Evolutionary conservation across 257 asterid species (phyloP), one percentile per base, ranked within the genome.

Genomic region (Oldenlandia corymbosa): DNA sequence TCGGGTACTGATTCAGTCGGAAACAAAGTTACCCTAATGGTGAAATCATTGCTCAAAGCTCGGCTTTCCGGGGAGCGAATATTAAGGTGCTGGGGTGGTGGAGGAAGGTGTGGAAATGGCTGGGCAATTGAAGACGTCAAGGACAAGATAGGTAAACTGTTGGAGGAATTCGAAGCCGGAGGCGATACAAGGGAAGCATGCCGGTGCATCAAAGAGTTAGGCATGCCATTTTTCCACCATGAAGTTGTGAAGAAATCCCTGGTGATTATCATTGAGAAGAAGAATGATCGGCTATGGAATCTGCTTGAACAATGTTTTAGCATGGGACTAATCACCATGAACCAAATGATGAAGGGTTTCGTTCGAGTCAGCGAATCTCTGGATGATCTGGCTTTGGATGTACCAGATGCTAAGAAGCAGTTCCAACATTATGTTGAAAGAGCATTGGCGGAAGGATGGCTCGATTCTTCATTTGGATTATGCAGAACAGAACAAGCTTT

Each of bases 201-300:
- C 53, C 67, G 88, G 2, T 92, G 98, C 83, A 85, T 92, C 68
- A 92, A 86, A 79, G 98, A 91, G 50, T 60, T 91, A 16, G 87
- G 96, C 11, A 91, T 91, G 96, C 94, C 98, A 18, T 91, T 91
- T 54, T 91, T 91, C 28, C 98, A 91, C 58, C 98, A 91, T 55
- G 96, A 91, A 60, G 98, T 88, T 2, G 95, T 91, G 68, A 91
- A 91, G 74, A 91, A 85, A 63, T 72, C 81, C 4, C 17, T 92
- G 63, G 91, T 88, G 59, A 73, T 68, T 1, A 75, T 88, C 6
- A 92, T 89, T 78, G 97, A 89, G 88, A 87, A 80, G 51, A 85
- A 75, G 74, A 81, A 81, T 32, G 88, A 85, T 37, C 77, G 93
- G 60, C 31, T 84, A 64, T 92, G 99, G 96, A 27, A 73, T 11